Evolutionary conservation across 768 basidiomycete species (phyloP).

Genomic region (Gymnopilus junonius): DNA sequence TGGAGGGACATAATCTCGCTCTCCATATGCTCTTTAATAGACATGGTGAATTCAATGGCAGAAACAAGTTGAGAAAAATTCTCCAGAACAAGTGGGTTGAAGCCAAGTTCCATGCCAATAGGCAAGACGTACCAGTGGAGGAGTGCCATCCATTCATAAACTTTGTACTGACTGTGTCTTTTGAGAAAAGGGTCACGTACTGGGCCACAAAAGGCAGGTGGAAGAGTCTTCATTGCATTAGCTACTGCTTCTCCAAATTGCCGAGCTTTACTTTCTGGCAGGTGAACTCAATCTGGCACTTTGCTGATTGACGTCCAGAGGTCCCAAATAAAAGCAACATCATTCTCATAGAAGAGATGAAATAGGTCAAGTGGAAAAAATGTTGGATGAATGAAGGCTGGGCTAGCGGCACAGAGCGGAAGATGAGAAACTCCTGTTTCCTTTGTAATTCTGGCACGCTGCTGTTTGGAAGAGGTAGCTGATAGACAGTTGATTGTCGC

Average conservation of each 20-base stretch:
- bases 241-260: constrained; percentile 25
- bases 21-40: constrained; percentile 18
- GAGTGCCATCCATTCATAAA: constrained; percentile 40
- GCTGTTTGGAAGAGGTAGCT: constrained; percentile 16
- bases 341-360: constrained; percentile 40
- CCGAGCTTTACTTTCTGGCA: constrained; percentile 9
- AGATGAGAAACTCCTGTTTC: constrained; percentile 29
- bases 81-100: constrained; percentile 23
- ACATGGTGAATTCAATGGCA: constrained; percentile 35
- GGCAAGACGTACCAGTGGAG: constrained; percentile 40
- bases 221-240: constrained; percentile 30
- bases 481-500: constrained; percentile 22
- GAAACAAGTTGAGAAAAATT: constrained; percentile 32
- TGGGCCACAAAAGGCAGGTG: constrained; percentile 36
- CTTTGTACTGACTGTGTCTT: constrained; percentile 39
- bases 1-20: no score
- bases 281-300: constrained; percentile 21
- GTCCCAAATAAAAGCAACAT: constrained; percentile 33
- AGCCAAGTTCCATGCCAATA: constrained; percentile 33
- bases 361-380: constrained; percentile 40
- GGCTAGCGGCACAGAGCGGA: constrained; percentile 32
- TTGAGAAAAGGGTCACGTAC: constrained; percentile 33
- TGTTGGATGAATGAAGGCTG: constrained; percentile 33
- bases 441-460: constrained; percentile 21
- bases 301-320: constrained; percentile 27